phyloP scores from a whole-genome alignment of 1,139 yeast species.

The Yamadazyma trypodendri region DNA sequence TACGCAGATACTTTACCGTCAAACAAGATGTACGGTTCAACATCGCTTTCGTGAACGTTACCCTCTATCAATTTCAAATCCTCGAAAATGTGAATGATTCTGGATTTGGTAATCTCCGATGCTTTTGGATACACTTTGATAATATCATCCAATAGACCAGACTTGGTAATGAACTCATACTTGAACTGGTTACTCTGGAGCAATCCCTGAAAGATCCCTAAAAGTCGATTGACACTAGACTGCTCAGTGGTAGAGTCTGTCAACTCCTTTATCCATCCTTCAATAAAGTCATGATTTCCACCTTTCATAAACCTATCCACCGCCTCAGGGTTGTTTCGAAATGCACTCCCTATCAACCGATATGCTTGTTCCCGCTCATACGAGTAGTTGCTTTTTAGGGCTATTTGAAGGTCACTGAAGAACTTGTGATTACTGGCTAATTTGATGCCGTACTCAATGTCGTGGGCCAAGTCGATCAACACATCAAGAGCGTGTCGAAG shows the following conservation, averaged over 20 bases:
- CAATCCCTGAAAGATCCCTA: conserved; percentile 49
- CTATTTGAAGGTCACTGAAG: conserved; percentile 11
- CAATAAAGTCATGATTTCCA: conserved; percentile 18
- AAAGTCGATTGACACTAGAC: conserved; percentile 42
- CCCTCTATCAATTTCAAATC: conserved; percentile 28
- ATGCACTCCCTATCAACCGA: conserved; percentile 53
- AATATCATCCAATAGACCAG: conserved; percentile 22
- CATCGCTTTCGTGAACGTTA: conserved; percentile 1
- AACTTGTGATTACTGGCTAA: conserved; percentile 24
- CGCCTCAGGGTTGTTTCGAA: conserved; percentile 76
- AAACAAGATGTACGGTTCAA: neutral
- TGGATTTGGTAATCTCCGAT: conserved; percentile 26
- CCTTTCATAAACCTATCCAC: conserved; percentile 24
- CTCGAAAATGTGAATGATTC: conserved; percentile 41
- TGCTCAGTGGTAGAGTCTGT: conserved; percentile 16
- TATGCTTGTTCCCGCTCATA: conserved; percentile 20
- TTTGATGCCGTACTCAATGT: conserved; percentile 57
- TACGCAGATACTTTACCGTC: conserved; percentile 27
- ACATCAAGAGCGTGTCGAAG: conserved; percentile 36
- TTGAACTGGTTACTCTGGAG: conserved; percentile 30
- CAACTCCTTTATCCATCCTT: conserved; percentile 8
- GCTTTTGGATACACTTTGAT: conserved; percentile 28
- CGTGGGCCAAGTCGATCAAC: conserved; percentile 63
- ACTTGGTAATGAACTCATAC: conserved; percentile 23
- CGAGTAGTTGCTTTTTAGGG: too few species aligned